Conservation (phyloP, 257 asterid genomes). For the Phtheirospermum japonicum region DNA sequence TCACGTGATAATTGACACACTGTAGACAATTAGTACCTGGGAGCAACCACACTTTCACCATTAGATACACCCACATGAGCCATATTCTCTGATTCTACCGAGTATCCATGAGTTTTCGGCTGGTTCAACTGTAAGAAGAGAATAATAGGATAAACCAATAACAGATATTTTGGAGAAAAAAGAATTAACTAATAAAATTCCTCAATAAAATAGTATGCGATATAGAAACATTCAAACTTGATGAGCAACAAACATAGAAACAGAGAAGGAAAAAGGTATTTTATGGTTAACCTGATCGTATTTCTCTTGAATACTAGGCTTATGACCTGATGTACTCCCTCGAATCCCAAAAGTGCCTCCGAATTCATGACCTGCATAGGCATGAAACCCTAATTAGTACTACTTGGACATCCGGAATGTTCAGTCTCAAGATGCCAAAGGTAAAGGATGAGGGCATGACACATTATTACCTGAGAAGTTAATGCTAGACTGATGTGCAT, state of each 20-base stretch:
- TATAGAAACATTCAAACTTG: background rate
- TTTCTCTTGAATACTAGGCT: constrained; percentile 34
- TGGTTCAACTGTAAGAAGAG: constrained; percentile 37
- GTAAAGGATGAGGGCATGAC: constrained; percentile 6
- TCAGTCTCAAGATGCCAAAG: constrained; percentile 12
- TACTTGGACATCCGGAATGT: background rate
- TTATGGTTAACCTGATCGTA: constrained; percentile 42
- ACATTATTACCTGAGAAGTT: constrained; percentile 29
- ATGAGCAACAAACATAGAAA: constrained; percentile 18
- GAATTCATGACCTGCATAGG: constrained; percentile 44
- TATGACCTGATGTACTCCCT: constrained; percentile 33
- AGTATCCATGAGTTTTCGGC: constrained; percentile 31
- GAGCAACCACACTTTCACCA: constrained; percentile 30
- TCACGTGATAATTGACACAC: background rate
- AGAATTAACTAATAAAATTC: background rate
- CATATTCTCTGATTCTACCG: constrained; percentile 37
- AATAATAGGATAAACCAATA: constrained; percentile 14
- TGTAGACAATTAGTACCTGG: constrained; percentile 34
- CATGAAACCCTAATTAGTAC: constrained; percentile 17
- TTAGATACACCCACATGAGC: constrained; percentile 36
- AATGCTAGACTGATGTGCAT: constrained; percentile 26
- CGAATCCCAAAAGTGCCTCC: constrained; percentile 43
- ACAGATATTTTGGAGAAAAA: background rate
- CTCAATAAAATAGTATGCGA: background rate
- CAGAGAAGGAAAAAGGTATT: constrained; percentile 10